Evolutionary conservation across 495 filamentous ascomycete species (phyloP).

Genomic region (Podospora pseudopauciseta): DNA sequence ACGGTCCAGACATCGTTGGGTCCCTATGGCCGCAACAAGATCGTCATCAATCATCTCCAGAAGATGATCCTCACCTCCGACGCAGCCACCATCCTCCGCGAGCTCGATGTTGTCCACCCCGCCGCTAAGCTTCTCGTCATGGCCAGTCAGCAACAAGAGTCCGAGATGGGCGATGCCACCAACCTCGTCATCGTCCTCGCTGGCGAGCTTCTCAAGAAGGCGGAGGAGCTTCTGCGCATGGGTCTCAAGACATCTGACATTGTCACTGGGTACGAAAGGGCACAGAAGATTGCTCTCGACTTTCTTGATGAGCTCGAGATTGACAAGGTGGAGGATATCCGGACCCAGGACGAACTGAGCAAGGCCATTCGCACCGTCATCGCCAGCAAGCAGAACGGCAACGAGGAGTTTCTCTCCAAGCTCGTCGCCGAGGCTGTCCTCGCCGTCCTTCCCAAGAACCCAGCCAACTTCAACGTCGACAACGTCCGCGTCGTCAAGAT

Average conservation of each 20-base stretch:
- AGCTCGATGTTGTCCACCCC: constrained; percentile 97
- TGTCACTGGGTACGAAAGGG: constrained; percentile 91
- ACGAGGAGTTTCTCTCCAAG: constrained; percentile 77
- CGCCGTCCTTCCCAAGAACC: constrained; percentile 92
- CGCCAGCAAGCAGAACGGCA: constrained; percentile 93
- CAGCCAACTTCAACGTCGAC: constrained; percentile 98
- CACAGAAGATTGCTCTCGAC: constrained; percentile 80
- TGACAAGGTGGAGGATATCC: constrained; percentile 83
- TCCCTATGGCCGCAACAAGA: constrained; percentile 98
- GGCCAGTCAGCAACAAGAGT: constrained; percentile 97
- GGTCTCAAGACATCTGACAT: constrained; percentile 97
- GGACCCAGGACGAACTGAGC: constrained; percentile 73
- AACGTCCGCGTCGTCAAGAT: constrained; percentile 99
- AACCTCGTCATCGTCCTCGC: constrained; percentile 96
- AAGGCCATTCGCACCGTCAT: constrained; percentile 96
- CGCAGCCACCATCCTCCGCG: constrained; percentile 93
- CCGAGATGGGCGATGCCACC: constrained; percentile 98
- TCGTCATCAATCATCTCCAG: constrained; percentile 99
- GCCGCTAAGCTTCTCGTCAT: constrained; percentile 98
- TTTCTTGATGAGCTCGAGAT: constrained; percentile 83
- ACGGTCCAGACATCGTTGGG: constrained; percentile 97
- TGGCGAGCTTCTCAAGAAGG: constrained; percentile 94
- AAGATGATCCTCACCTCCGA: constrained; percentile 99
- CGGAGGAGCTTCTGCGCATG: constrained; percentile 91
- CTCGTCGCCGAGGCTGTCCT: constrained; percentile 93